phyloP scores from a whole-genome alignment of 805 yeast genomes.

The Wickerhamiella dianesei region DNA sequence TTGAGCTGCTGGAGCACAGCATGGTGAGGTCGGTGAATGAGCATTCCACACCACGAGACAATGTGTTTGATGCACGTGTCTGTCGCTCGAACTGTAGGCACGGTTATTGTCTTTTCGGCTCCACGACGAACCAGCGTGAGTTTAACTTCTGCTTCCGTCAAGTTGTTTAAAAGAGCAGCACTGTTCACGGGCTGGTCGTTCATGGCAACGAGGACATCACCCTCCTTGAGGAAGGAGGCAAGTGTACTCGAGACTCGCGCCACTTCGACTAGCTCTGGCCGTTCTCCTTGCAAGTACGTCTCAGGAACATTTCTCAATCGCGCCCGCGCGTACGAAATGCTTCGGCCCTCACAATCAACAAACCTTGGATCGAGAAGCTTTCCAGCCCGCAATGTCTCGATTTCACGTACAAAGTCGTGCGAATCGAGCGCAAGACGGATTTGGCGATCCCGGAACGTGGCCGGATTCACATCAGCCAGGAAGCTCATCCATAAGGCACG shows the following conservation, averaged over 20 bases:
- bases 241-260: constrained; percentile 45
- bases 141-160: constrained; percentile 30
- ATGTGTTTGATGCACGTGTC: constrained; percentile 49
- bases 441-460: constrained; percentile 45
- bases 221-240: constrained; percentile 30
- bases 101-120: constrained; percentile 43
- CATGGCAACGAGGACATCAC: constrained; percentile 66
- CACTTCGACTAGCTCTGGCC: constrained; percentile 54
- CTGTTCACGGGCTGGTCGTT: constrained; percentile 52
- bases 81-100: constrained; percentile 50
- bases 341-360: constrained; percentile 65
- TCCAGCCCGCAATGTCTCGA: neutral
- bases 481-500: constrained; percentile 78
- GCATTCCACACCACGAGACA: constrained; percentile 72
- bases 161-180: constrained; percentile 46
- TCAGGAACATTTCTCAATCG: constrained; percentile 81
- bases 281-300: constrained; percentile 45
- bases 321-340: constrained; percentile 58
- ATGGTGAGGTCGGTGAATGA: constrained; percentile 80
- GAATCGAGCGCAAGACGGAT: constrained; percentile 62
- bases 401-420: neutral
- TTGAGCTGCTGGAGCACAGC: constrained; percentile 78
- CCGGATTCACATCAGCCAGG: constrained; percentile 53
- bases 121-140: constrained; percentile 65
- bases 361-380: constrained; percentile 34